These are phyloP conservation scores for Ascobolus immersus DNA, from an alignment of 495 filamentous ascomycete species.

Conservation along the genomic window DNA sequence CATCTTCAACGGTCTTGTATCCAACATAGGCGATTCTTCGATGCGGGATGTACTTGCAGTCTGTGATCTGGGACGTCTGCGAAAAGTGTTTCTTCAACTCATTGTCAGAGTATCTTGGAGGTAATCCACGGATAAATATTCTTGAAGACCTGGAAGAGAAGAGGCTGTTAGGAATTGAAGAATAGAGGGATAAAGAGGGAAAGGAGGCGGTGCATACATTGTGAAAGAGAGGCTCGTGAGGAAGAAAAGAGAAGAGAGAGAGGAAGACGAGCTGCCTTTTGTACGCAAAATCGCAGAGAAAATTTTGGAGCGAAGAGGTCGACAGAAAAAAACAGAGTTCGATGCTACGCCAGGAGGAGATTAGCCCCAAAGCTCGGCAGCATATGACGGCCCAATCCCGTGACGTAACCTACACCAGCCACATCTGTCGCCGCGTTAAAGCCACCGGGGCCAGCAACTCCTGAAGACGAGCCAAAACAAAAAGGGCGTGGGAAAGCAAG, in stretches of 20 bases:
- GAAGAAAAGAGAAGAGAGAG: background rate
- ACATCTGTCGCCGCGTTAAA: no score
- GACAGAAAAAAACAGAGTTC: no score
- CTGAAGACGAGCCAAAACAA: no score
- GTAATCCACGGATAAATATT: constrained; percentile 73
- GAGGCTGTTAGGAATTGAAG: constrained; percentile 1
- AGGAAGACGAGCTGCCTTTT: constrained; percentile 2
- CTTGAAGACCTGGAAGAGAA: constrained; percentile 32
- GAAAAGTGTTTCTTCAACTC: constrained; percentile 71
- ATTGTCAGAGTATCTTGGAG: constrained; percentile 39
- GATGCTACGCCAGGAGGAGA: no score
- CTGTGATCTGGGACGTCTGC: constrained; percentile 49
- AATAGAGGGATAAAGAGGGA: background rate
- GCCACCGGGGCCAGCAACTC: no score
- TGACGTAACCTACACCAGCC: no score
- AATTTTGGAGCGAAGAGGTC: no score
- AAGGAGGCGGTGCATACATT: background rate
- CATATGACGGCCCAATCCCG: no score
- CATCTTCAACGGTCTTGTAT: constrained; percentile 61
- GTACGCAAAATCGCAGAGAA: no score
- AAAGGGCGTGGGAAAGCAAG: no score
- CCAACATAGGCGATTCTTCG: constrained; percentile 89
- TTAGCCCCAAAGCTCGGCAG: no score
- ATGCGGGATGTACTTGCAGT: constrained; percentile 66
- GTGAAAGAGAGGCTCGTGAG: background rate